Evolutionary conservation across 1,139 yeast genomes (phyloP), one percentile per base, ranked within the genome.

Genomic region (Yamadazyma dendronema): DNA sequence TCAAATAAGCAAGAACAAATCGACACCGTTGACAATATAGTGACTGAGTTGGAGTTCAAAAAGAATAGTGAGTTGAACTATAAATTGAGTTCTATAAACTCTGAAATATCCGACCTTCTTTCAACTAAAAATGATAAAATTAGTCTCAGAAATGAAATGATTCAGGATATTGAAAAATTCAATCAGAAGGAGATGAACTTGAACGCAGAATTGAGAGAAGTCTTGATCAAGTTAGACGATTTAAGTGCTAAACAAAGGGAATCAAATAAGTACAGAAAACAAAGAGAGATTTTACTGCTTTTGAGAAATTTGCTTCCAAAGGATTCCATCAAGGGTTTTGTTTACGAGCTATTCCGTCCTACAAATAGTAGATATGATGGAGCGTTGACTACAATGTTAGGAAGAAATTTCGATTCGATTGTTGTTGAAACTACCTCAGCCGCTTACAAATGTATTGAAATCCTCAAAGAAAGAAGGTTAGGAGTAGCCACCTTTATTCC

Each of bases 401-500:
- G 97, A 4, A 74, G 77, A 45, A 77, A 87, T 51, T 77, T 81
- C 48, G 95, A 92, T 56, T 77, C 97, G 0, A 76, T 92, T 9
- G 75, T 92, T 23, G 98, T 92, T 4, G 96, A 88, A 49, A 77
- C 78, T 17, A 64, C 84, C 2, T 61, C 80, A 10, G 77, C 84
- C 14, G 98, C 97, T 1, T 79, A 83, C 41, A 83, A 81, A 45
- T 90, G 98, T 61, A 84, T 92, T 50, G 79, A 80, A 13, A 83
- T 84, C 40, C 67, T 92, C 57, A 87, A 89, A 50, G 95, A 87
- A 47, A 92, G 94, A 55, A 74, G 96, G 46, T 68, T 84, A 10
- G 97, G 97, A 33, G 74, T 78, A 11, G 90, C 92, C 1, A 81
- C 95, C 0, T 90, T 92, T 50, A 84, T 92, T 43, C 98, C 98